Evolutionary conservation across 2,329 filamentous ascomycete species (phyloP).

Genomic region (Didymella arachidicola): DNA sequence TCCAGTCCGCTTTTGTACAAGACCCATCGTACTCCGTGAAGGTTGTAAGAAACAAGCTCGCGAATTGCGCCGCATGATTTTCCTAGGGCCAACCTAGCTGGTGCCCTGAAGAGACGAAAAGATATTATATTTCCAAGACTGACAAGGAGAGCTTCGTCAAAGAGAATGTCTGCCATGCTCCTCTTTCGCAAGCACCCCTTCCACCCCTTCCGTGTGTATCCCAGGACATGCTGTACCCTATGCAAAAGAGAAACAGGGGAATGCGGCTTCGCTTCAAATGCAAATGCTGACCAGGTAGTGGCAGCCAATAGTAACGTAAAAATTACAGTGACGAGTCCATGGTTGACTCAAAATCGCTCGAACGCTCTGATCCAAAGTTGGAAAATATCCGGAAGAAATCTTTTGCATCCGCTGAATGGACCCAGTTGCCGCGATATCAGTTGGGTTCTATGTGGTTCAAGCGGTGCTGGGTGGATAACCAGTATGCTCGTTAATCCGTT

Average conservation of each 20-base stretch:
- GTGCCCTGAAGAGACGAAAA: constrained; percentile 11
- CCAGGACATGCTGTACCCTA: constrained; percentile 27
- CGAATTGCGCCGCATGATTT: constrained; percentile 26
- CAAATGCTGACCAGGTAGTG: constrained; percentile 33
- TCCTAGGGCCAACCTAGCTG: constrained; percentile 22
- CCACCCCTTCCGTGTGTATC: constrained; percentile 27
- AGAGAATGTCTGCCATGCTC: constrained; percentile 16
- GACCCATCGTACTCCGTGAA: constrained; percentile 28
- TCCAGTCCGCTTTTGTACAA: constrained; percentile 45
- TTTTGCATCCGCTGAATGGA: constrained; percentile 34
- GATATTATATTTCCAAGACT: constrained; percentile 33
- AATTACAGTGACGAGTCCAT: constrained; percentile 43
- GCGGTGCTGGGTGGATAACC: constrained; percentile 15
- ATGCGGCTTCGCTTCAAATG: constrained; percentile 48
- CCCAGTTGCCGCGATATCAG: constrained; percentile 23
- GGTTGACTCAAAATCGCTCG: constrained; percentile 32
- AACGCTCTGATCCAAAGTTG: constrained; percentile 44
- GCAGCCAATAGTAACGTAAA: constrained; percentile 38
- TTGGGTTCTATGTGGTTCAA: constrained; percentile 3
- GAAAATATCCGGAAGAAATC: constrained; percentile 41
- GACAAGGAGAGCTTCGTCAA: constrained; percentile 13
- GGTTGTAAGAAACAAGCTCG: constrained; percentile 25
- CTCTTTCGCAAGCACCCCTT: constrained; percentile 11
- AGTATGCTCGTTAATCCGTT: constrained; percentile 27
- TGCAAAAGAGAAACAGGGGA: constrained; percentile 37